These are phyloP conservation scores for Agrostemma githago DNA, from an alignment of 148 eudicot genomes.

Conservation along the genomic window DNA sequence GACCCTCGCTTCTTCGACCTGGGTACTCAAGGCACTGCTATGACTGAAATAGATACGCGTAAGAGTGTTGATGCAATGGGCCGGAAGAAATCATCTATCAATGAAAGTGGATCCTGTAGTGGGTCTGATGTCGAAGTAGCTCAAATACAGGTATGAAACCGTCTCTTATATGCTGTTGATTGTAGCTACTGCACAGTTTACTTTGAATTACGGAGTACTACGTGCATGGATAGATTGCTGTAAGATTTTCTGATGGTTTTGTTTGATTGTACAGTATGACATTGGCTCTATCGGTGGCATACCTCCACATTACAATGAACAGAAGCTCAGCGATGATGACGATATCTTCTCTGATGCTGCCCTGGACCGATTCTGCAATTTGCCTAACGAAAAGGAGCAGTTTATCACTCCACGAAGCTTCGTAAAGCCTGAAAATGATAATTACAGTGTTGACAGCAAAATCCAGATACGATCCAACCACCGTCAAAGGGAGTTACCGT, in stretches of 20 bases:
- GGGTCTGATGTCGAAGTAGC: constrained; percentile 47
- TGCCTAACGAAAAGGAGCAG: constrained; percentile 17
- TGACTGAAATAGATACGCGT: constrained; percentile 18
- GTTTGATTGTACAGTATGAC: constrained; percentile 31
- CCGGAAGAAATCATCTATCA: constrained; percentile 21
- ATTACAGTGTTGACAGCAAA: constrained; percentile 31
- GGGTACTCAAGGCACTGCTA: constrained; percentile 15
- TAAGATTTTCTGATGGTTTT: constrained; percentile 14
- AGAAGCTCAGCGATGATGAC: constrained; percentile 14
- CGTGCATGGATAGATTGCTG: not conserved
- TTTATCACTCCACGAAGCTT: not conserved
- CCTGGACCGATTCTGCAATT: constrained; percentile 27
- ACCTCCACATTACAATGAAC: constrained; percentile 4
- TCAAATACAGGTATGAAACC: constrained; percentile 37
- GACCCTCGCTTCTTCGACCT: constrained; percentile 26
- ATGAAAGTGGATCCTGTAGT: constrained; percentile 49
- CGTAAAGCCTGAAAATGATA: constrained; percentile 17
- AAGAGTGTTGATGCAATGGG: constrained; percentile 10
- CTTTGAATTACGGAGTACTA: not conserved
- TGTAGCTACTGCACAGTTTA: not conserved
- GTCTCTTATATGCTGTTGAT: not conserved
- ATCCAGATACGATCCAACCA: constrained; percentile 39
- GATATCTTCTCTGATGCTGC: constrained; percentile 37
- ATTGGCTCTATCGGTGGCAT: constrained; percentile 21
- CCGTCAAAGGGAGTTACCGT: constrained; percentile 11